Base-by-base conservation (phyloP, 352 stramenopile species). In the Phytopythium aichiense region DNA sequence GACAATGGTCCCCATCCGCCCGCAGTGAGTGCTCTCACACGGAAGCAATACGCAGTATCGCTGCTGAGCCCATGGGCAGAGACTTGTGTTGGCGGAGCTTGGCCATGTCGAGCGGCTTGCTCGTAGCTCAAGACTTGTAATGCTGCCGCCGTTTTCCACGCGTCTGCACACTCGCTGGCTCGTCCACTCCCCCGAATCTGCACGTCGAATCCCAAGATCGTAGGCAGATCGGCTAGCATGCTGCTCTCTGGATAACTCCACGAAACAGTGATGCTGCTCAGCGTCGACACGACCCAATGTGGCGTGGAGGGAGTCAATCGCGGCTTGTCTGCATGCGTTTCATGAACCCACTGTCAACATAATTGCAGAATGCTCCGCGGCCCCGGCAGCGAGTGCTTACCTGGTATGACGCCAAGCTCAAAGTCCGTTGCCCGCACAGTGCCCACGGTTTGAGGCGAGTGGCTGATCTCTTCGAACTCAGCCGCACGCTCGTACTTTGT, bases 1-100 rank as follows among this genome's bases (percentile, higher is more conserved):
- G 80, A 91, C 54, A 86, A 89, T 13, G 77, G 73, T 0, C 82
- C 79, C 84, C 82, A 93, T 1, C 82, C 84, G 0, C 84, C 82
- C 25, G 73, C 73, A 38, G 69, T 83, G 13, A 77, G 61, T 22
- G 84, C 84, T 23, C 80, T 77, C 37, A 79, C 69, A 48, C 82
- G 80, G 54, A 92, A 90, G 48, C 79, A 76, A 58, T 86, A 91
- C 4, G 64, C 63, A 18, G 68, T 70, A 33, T 92, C 82, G 7
- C 65, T 65, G 7, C 31, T 33, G 16, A 92, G 62, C 1, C 80
- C 81, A 30, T 69, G 65, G 0, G 76, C 67, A n/a, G 63, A 71
- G 37, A 77, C 45, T 38, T 62, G 61, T 18, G 65, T 78, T 2
- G 73, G 64, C 20, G 77, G 71, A 5, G 40, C 6, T 5, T 60